These are phyloP conservation scores for Ogataea hybrid DNA, from an alignment of 1,139 yeast genomes.

Conservation along the genomic window DNA sequence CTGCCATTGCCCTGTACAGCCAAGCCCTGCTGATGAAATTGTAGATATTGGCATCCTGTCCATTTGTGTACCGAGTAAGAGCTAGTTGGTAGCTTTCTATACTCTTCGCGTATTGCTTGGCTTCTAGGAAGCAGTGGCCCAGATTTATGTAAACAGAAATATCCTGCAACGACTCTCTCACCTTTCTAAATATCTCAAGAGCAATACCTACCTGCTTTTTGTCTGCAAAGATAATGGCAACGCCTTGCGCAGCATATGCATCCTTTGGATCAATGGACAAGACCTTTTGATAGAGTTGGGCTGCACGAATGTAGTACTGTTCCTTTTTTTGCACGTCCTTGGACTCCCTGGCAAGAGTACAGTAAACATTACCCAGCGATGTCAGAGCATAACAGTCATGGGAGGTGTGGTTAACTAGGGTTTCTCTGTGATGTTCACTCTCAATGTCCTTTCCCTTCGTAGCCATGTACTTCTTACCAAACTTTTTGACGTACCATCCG, in stretches of 20 bases:
- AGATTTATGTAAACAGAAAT: conserved; percentile 79
- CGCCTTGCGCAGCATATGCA: conserved; percentile 97
- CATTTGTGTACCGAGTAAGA: conserved; percentile 60
- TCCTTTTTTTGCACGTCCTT: conserved; percentile 68
- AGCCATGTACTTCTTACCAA: conserved; percentile 42
- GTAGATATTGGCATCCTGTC: conserved; percentile 61
- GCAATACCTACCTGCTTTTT: conserved; percentile 76
- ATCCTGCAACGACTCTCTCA: conserved; percentile 81
- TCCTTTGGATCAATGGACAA: conserved; percentile 79
- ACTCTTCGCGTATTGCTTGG: conserved; percentile 80
- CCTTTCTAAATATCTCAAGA: conserved; percentile 80
- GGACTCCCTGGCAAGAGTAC: conserved; percentile 76
- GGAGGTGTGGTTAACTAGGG: conserved; percentile 76
- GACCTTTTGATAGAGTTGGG: conserved; percentile 87
- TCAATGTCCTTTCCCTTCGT: conserved; percentile 56
- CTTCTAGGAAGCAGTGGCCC: conserved; percentile 84
- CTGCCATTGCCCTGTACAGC: conserved; percentile 76
- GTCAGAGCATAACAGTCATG: conserved; percentile 89
- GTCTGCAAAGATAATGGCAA: conserved; percentile 91
- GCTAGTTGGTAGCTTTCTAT: conserved; percentile 89
- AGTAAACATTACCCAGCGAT: conserved; percentile 86
- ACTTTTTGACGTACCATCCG: conserved; percentile 80
- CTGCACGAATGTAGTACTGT: conserved; percentile 81
- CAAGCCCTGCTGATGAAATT: conserved; percentile 86
- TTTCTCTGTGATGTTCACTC: conserved; percentile 78